Percentiles rank a stretch among this genome's conserved stretches.
phyloP scores from a whole-genome alignment of 306 rosid genomes.

The Datisca glomerata region DNA sequence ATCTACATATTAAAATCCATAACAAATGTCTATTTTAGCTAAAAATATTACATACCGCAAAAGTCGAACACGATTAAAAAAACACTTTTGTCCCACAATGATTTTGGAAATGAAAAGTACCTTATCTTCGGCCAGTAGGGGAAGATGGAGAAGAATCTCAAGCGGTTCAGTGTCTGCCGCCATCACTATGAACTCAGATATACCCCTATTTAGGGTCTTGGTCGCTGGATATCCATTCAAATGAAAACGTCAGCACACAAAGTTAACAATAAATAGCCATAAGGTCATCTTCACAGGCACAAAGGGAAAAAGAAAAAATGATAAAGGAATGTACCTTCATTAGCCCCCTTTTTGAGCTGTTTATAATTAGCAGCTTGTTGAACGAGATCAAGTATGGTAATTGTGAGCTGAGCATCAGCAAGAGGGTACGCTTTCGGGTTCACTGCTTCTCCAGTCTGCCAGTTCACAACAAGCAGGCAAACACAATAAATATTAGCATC shows the following conservation, averaged over 20 bases:
- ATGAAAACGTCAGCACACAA: not conserved
- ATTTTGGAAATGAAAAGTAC: too few species aligned
- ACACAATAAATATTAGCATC: too few species aligned
- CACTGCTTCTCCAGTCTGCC: slow-evolving; percentile 69
- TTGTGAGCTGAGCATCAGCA: slow-evolving; percentile 68
- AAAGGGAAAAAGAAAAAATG: not conserved
- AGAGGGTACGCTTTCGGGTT: slow-evolving; percentile 84
- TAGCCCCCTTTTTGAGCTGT: slow-evolving; percentile 93
- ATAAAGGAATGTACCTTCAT: slow-evolving; percentile 40
- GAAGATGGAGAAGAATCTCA: slow-evolving; percentile 83
- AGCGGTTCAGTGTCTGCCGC: slow-evolving; percentile 82
- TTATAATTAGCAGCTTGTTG: slow-evolving; percentile 87
- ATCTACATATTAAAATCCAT: too few species aligned
- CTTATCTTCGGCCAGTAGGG: slow-evolving; percentile 83
- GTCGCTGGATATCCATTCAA: slow-evolving; percentile 37
- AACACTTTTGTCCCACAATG: too few species aligned
- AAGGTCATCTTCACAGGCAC: too few species aligned
- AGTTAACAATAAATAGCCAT: not conserved
- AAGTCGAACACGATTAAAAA: too few species aligned
- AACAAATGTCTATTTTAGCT: too few species aligned
- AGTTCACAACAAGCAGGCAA: not conserved
- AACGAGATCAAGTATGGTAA: slow-evolving; percentile 73
- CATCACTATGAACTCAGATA: slow-evolving; percentile 78
- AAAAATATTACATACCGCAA: too few species aligned
- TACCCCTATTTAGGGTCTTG: slow-evolving; percentile 72